These are phyloP conservation scores for Phoma sp. DNA, from an alignment of 2,329 filamentous ascomycete genomes.

Conservation along the genomic window DNA sequence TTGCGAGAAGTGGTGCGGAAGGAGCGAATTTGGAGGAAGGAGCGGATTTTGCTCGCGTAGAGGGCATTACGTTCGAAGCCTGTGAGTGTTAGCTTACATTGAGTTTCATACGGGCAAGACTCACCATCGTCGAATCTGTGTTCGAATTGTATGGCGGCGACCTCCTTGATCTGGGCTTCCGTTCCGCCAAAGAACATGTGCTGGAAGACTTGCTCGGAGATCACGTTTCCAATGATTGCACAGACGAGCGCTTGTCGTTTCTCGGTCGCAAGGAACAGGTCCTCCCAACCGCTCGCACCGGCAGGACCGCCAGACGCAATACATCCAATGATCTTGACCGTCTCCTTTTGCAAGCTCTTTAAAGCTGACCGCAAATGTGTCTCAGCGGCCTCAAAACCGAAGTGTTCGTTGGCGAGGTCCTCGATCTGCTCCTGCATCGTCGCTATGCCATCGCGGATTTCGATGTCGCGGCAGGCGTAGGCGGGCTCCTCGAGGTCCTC, in stretches of 20 bases:
- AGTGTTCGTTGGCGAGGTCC: slow-evolving; percentile 20
- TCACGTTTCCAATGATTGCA: slow-evolving; percentile 40
- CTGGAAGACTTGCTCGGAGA: slow-evolving; percentile 41
- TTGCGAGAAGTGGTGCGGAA: too few species aligned
- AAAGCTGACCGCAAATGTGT: background rate
- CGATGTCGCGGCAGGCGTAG: slow-evolving; percentile 34
- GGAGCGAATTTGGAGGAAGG: too few species aligned
- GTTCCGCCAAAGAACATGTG: slow-evolving; percentile 35
- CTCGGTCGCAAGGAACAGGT: slow-evolving; percentile 27
- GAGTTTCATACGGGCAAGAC: too few species aligned
- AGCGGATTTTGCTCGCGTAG: slow-evolving; percentile 20
- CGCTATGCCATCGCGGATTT: slow-evolving; percentile 35
- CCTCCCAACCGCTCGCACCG: slow-evolving; percentile 32
- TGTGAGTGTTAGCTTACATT: slow-evolving; percentile 3
- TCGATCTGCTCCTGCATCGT: slow-evolving; percentile 27
- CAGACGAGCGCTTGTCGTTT: slow-evolving; percentile 33
- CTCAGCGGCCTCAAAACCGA: slow-evolving; percentile 9
- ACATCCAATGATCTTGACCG: slow-evolving; percentile 32
- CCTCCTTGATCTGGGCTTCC: slow-evolving; percentile 1
- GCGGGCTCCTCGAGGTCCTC: slow-evolving; percentile 24
- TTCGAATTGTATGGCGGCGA: slow-evolving; percentile 21
- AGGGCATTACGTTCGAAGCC: slow-evolving; percentile 30
- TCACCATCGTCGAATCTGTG: slow-evolving; percentile 32
- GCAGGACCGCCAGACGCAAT: slow-evolving; percentile 36
- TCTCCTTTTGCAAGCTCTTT: slow-evolving; percentile 19